Evolutionary conservation across 1,284 basidiomycete genomes (phyloP).

Genomic region (Ustilago shanxiensis): DNA sequence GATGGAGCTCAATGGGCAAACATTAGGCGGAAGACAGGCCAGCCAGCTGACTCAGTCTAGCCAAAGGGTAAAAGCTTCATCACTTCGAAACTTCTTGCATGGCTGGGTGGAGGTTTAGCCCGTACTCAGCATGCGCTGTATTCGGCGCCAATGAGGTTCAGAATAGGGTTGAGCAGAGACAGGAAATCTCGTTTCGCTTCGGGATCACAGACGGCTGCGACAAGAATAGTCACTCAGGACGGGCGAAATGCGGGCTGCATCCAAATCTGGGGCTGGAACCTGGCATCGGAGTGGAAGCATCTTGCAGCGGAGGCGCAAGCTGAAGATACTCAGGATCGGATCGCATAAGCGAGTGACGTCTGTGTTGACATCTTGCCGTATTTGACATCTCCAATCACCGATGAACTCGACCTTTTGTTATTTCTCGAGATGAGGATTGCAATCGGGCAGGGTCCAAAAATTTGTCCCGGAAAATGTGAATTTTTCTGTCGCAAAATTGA

Average conservation of each 20-base stretch:
- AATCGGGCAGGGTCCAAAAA: constrained; percentile 39
- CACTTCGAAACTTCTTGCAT: constrained; percentile 1
- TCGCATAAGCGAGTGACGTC: constrained; percentile 49
- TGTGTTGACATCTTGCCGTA: constrained; percentile 9
- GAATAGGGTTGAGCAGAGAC: background rate
- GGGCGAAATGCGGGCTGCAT: background rate
- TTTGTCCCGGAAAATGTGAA: constrained; percentile 26
- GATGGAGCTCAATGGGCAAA: background rate
- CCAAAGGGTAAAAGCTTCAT: background rate
- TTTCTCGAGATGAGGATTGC: too few species aligned
- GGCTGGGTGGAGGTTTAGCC: background rate
- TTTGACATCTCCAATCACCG: constrained; percentile 7
- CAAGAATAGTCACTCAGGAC: background rate
- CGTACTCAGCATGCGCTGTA: background rate
- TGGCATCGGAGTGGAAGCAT: background rate
- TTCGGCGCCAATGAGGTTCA: too few species aligned
- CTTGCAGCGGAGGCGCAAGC: background rate
- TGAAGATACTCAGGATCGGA: constrained; percentile 22
- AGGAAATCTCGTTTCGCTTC: background rate
- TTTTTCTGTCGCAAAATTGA: constrained; percentile 10
- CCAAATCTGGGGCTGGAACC: background rate
- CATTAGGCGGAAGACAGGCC: background rate
- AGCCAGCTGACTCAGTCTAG: constrained; percentile 3
- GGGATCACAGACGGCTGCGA: background rate
- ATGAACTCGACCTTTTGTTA: too few species aligned